These are phyloP conservation scores for Tetratostichococcus sp. DNA, from an alignment of 139 green algal species.

Conservation along the genomic window DNA sequence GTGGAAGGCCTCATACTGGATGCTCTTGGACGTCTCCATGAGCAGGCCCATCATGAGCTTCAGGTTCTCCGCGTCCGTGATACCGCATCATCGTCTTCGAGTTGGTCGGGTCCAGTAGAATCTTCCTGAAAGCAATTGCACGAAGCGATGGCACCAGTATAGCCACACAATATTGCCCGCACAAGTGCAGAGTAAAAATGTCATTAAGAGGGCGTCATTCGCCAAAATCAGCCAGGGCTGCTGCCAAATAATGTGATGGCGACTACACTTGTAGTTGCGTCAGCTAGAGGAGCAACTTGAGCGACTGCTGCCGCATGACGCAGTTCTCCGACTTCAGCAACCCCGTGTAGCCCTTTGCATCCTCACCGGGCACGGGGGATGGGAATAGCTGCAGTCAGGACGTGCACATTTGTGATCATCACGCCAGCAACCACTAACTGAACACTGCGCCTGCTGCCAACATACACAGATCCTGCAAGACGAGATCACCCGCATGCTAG, in stretches of 20 bases:
- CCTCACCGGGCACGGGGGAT: not conserved
- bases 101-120: constrained; percentile 84
- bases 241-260: not conserved
- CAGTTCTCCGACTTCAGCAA: constrained; percentile 87
- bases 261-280: not conserved
- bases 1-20: constrained; percentile 97
- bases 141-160: too few relatives aligned
- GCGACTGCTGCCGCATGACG: constrained; percentile 81
- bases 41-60: constrained; percentile 93
- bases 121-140: constrained; percentile 84
- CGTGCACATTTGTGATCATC: not conserved
- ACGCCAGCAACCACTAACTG: not conserved
- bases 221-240: not conserved
- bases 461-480: too few relatives aligned
- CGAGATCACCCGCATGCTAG: too few relatives aligned
- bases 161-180: too few relatives aligned
- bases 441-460: not conserved
- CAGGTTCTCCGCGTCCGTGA: constrained; percentile 74
- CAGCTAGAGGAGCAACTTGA: constrained; percentile 60
- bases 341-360: constrained; percentile 41
- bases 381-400: constrained; percentile 70
- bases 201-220: too few relatives aligned
- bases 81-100: constrained; percentile 86
- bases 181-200: too few relatives aligned
- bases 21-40: constrained; percentile 78